Conservation (phyloP, 1,139 yeast genomes). For the Insectozyma bohioensis region DNA sequence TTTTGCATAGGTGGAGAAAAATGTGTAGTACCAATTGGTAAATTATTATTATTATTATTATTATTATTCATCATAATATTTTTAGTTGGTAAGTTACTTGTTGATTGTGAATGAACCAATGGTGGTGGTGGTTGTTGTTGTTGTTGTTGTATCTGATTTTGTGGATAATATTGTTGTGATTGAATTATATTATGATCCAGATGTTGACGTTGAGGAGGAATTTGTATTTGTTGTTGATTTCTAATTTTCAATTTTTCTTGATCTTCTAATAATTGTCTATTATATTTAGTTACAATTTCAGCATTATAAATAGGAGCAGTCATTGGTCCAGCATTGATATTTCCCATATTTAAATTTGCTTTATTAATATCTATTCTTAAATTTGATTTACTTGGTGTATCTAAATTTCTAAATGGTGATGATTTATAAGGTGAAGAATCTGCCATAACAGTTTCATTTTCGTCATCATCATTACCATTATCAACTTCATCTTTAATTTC, state of each 20-base stretch:
- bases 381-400: slow-evolving; percentile 15
- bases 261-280: slow-evolving; percentile 8
- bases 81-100: slow-evolving; percentile 2
- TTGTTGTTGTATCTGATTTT: slow-evolving; percentile 8
- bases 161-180: slow-evolving; percentile 11
- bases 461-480: slow-evolving; percentile 23
- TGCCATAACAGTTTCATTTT: slow-evolving; percentile 43
- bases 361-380: slow-evolving; percentile 13
- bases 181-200: slow-evolving; percentile 7
- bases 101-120: slow-evolving; percentile 12
- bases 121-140: slow-evolving; percentile 10
- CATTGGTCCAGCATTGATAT: slow-evolving; percentile 27
- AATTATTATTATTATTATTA: too few species aligned
- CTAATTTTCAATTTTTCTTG: slow-evolving; percentile 7
- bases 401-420: slow-evolving; percentile 10
- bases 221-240: slow-evolving; percentile 7
- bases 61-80: slow-evolving; percentile 1
- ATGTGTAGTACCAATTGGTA: too few species aligned
- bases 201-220: slow-evolving; percentile 7
- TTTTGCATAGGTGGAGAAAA: slow-evolving; percentile 2
- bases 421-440: slow-evolving; percentile 38
- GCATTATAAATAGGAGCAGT: slow-evolving; percentile 40
- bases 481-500: slow-evolving; percentile 39
- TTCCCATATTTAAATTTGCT: slow-evolving; percentile 11
- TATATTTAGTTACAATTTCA: slow-evolving; percentile 6